phyloP scores from a whole-genome alignment of 306 rosid genomes.

The Styphnolobium japonicum region DNA sequence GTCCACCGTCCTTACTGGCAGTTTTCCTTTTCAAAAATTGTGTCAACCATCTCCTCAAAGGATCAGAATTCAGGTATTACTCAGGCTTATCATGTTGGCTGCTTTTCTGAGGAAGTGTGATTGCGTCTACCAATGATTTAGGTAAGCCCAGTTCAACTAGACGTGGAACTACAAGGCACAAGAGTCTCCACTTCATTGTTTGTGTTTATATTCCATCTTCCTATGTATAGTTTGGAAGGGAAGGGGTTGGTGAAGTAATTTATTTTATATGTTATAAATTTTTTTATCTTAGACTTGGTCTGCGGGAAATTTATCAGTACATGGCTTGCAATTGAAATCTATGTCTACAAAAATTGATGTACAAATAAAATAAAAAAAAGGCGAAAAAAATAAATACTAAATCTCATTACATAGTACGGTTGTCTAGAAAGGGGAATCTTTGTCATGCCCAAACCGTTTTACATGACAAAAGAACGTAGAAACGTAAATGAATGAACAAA shows the following conservation, averaged over 20 bases:
- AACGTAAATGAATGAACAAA: conserved; percentile 25
- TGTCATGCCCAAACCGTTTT: background rate
- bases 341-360: too few species aligned
- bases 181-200: conserved; percentile 5
- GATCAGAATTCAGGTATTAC: conserved; percentile 46
- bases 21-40: conserved; percentile 41
- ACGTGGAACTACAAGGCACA: conserved; percentile 13
- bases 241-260: background rate
- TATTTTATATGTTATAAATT: background rate
- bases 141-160: conserved; percentile 18
- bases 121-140: background rate
- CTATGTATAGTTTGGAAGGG: background rate
- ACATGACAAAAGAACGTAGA: background rate
- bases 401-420: too few species aligned
- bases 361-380: too few species aligned
- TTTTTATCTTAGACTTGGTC: background rate
- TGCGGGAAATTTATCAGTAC: background rate
- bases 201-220: background rate
- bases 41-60: conserved; percentile 43
- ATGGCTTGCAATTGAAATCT: too few species aligned
- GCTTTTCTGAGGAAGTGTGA: conserved; percentile 58
- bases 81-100: conserved; percentile 65
- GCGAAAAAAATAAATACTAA: too few species aligned
- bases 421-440: background rate
- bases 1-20: conserved; percentile 71